phyloP scores from a whole-genome alignment of 345 rosid species.

The Gynandropsis gynandra region DNA sequence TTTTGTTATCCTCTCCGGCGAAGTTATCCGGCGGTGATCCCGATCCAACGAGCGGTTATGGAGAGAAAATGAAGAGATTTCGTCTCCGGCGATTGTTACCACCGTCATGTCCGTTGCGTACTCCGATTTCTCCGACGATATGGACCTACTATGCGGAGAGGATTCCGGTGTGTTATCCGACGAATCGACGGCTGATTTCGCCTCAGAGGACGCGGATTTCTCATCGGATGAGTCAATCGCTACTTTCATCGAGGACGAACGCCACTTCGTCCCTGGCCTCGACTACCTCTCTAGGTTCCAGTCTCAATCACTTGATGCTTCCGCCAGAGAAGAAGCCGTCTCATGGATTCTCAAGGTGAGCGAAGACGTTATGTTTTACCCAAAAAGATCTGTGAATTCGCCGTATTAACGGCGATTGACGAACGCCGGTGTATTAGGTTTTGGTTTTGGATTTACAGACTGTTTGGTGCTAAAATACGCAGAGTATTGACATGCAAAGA shows the following conservation, averaged over 20 bases:
- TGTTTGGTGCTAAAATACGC: constrained; percentile 13
- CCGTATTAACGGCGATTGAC: background rate
- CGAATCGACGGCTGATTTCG: constrained; percentile 35
- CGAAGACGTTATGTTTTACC: background rate
- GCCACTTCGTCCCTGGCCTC: constrained; percentile 77
- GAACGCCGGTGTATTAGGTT: background rate
- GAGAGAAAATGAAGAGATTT: constrained; percentile 31
- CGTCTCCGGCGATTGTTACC: constrained; percentile 10
- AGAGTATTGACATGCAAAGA: constrained; percentile 20
- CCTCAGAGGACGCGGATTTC: constrained; percentile 58
- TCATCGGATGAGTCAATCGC: constrained; percentile 64
- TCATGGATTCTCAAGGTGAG: constrained; percentile 93
- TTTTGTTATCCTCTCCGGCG: constrained; percentile 10
- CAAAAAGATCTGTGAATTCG: background rate
- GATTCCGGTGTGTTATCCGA: constrained; percentile 61
- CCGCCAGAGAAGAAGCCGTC: constrained; percentile 81
- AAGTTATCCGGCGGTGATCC: background rate
- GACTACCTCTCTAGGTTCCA: constrained; percentile 70
- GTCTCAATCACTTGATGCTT: constrained; percentile 67
- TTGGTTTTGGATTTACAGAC: no score
- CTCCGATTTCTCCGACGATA: constrained; percentile 36
- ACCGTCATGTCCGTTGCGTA: constrained; percentile 45
- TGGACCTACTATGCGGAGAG: constrained; percentile 77
- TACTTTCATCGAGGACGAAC: constrained; percentile 58
- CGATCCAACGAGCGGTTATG: constrained; percentile 21